Conservation (phyloP, 129 eudicot genomes). For the Oenanthe sinensis region DNA sequence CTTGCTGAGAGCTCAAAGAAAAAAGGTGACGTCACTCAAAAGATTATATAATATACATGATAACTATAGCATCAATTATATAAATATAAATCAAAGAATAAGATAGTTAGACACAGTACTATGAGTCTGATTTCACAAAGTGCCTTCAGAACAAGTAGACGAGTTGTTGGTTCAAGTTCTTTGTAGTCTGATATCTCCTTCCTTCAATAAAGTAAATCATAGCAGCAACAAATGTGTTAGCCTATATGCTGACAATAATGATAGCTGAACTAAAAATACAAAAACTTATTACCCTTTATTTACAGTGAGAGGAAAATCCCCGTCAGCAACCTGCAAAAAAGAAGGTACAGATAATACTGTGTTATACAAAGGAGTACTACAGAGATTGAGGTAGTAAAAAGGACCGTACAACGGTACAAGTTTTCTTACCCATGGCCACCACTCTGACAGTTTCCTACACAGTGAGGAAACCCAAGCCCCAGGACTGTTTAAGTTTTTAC, state of each 20-base stretch:
- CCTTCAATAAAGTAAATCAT: slow-evolving; percentile 30
- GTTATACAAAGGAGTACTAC: slow-evolving; percentile 10
- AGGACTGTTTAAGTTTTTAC: slow-evolving; percentile 32
- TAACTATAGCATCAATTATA: neutral
- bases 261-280: neutral
- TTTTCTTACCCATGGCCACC: slow-evolving; percentile 95
- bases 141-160: slow-evolving; percentile 70
- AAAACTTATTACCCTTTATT: slow-evolving; percentile 56
- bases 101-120: slow-evolving; percentile 26
- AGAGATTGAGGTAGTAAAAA: neutral
- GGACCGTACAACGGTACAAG: neutral
- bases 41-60: neutral
- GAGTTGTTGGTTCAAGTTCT: slow-evolving; percentile 63
- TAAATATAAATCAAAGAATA: slow-evolving; percentile 1
- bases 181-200: slow-evolving; percentile 57
- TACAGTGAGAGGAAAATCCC: slow-evolving; percentile 62
- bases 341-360: neutral
- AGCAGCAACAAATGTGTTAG: slow-evolving; percentile 8
- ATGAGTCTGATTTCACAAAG: slow-evolving; percentile 81
- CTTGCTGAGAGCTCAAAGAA: slow-evolving; percentile 42
- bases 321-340: slow-evolving; percentile 67
- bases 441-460: slow-evolving; percentile 53
- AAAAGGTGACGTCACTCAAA: neutral
- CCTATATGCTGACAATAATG: neutral
- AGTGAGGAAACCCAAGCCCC: slow-evolving; percentile 64